Conservation (phyloP, 73 alveolate species). For the Tetrahymena elliotti region DNA sequence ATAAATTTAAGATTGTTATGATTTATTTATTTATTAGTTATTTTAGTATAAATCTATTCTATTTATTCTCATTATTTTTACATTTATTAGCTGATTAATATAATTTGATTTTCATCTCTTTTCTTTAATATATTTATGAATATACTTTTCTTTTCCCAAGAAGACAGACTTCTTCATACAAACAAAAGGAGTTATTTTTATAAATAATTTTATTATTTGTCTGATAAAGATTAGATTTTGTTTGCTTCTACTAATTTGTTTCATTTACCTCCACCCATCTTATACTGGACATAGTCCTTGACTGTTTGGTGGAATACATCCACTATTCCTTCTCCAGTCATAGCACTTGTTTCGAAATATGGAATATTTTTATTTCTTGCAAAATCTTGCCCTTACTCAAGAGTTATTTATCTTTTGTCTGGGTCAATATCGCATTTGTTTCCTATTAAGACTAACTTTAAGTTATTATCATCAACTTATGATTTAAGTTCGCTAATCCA, state of each 20-base stretch:
- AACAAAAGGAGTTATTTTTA: too few relatives aligned
- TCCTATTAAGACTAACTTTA: not conserved
- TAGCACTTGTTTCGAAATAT: not conserved
- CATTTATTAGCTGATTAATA: not conserved
- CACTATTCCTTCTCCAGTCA: not conserved
- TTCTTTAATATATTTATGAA: not conserved
- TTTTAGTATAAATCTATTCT: not conserved
- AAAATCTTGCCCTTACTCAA: not conserved
- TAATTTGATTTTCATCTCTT: not conserved
- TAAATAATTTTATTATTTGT: too few relatives aligned
- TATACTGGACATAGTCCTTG: not conserved
- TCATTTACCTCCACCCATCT: not conserved
- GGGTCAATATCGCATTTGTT: not conserved
- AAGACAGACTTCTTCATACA: too few relatives aligned
- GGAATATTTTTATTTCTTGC: not conserved
- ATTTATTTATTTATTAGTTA: not conserved
- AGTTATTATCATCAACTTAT: not conserved
- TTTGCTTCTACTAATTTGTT: not conserved
- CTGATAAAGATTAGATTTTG: not conserved
- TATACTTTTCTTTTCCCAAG: too few relatives aligned
- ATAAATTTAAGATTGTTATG: too few relatives aligned
- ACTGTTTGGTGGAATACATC: not conserved
- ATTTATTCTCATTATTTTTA: not conserved
- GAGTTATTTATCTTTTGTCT: not conserved
- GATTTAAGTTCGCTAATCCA: not conserved